Evolutionary conservation across 768 basidiomycete genomes (phyloP).

Genomic region (Boletus vermiculosoides): DNA sequence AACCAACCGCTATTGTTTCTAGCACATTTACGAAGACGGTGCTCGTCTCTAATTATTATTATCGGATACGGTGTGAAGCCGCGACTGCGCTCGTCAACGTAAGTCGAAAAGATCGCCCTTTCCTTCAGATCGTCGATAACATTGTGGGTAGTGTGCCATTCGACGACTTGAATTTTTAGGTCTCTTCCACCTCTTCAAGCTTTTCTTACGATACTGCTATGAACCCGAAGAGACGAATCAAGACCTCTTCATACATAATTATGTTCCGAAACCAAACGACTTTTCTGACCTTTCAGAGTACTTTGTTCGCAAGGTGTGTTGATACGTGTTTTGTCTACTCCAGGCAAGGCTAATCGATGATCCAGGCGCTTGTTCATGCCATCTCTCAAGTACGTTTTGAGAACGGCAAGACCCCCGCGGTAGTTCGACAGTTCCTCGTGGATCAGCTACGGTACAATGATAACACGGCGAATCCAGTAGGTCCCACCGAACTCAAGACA

Average conservation of each 20-base stretch:
- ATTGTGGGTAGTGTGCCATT: slow-evolving; percentile 67
- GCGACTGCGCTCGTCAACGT: slow-evolving; percentile 81
- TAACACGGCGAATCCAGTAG: slow-evolving; percentile 84
- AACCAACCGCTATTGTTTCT: slow-evolving; percentile 81
- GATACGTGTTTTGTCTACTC: background rate
- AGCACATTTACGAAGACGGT: slow-evolving; percentile 92
- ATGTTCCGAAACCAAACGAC: slow-evolving; percentile 94
- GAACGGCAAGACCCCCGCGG: slow-evolving; percentile 80
- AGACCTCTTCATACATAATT: slow-evolving; percentile 82
- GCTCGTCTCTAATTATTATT: slow-evolving; percentile 93
- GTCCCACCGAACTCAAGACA: slow-evolving; percentile 28
- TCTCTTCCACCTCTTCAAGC: slow-evolving; percentile 92
- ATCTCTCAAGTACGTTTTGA: slow-evolving; percentile 86
- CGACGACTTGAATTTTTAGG: slow-evolving; percentile 83
- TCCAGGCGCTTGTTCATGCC: slow-evolving; percentile 73
- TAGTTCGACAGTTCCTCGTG: slow-evolving; percentile 84
- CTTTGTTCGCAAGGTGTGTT: slow-evolving; percentile 84
- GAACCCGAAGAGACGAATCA: slow-evolving; percentile 80
- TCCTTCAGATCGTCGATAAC: slow-evolving; percentile 12
- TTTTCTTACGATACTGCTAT: slow-evolving; percentile 89
- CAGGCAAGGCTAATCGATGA: slow-evolving; percentile 5
- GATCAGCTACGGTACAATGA: slow-evolving; percentile 95
- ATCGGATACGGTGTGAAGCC: slow-evolving; percentile 93
- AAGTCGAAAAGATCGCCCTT: slow-evolving; percentile 29
- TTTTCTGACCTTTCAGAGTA: slow-evolving; percentile 91